Evolutionary conservation across 495 filamentous ascomycete genomes (phyloP).

Genomic region (Pyrenopolyporus hunteri): DNA sequence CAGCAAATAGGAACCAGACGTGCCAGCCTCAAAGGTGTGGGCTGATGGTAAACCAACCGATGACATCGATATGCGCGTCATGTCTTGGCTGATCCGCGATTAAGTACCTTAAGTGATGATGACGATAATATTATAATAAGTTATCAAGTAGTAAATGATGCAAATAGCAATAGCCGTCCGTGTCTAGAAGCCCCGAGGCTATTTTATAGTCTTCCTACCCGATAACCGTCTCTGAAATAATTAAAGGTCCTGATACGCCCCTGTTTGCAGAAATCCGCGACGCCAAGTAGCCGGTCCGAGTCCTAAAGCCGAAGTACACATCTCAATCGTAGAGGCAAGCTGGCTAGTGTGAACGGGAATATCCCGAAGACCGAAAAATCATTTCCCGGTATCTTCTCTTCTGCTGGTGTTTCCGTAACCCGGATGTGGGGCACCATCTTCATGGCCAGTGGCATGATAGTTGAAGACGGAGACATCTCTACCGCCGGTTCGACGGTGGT

Average conservation of each 20-base stretch:
- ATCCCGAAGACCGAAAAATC: background rate
- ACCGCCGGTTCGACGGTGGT: background rate
- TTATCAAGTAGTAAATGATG: background rate
- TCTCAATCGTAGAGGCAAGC: background rate
- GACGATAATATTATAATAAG: background rate
- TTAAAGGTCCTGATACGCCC: conserved; percentile 1
- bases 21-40: conserved; percentile 6
- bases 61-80: background rate
- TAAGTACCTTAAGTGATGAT: too few species aligned
- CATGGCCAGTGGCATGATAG: conserved; percentile 13
- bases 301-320: background rate
- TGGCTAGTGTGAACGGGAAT: background rate
- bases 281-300: background rate
- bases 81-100: background rate
- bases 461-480: conserved; percentile 15
- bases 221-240: background rate
- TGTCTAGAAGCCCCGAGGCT: conserved; percentile 25
- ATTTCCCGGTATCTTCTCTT: background rate
- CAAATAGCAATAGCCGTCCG: conserved; percentile 5
- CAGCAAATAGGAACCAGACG: conserved; percentile 13
- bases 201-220: conserved; percentile 8
- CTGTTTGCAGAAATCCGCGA: background rate
- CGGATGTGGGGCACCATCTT: conserved; percentile 13
- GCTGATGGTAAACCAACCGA: background rate
- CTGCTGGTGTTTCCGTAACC: background rate